Evolutionary conservation across 352 stramenopile genomes (phyloP), one percentile per base, ranked within the genome.

Genomic region (Globisporangium camurandrum): DNA sequence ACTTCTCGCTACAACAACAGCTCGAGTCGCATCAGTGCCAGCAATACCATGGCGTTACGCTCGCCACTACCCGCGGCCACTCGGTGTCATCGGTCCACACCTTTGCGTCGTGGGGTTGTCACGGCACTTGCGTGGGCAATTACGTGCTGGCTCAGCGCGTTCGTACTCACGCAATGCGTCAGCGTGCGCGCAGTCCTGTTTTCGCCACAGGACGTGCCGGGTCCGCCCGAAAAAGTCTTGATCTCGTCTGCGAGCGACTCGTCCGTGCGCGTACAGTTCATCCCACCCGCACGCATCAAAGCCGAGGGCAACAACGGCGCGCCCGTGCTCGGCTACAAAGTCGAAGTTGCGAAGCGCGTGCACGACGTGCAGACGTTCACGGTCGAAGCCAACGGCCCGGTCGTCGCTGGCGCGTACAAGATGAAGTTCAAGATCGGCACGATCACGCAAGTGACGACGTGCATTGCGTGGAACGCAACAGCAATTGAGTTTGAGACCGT

Each of bases 241-340:
- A 60, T 86, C 27, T 67, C 64, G 19, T 45, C 67, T 4, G 57
- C 61, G 4, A 75, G 66, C 26, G 70, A 77, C 44, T 67, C 76
- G 38, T 61, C 75, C 1, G 45, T 91, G 55, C 76, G 53, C 33
- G 66, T 88, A 33, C 75, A 88, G 64, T 79, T 88, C 44, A 49
- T 75, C 20, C 69, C 73, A 16, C 75, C 79, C 0, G 59, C 70
- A 40, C 55, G 69, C 14, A 65, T 65, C 45, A 90, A 82, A 44
- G 70, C 72, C 34, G 78, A 89, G 51, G 74, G 73, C 28, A 71
- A 77, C 54, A 85, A 86, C 50, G 75, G 76, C 19, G 74, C 75
- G 1, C 78, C 78, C 1, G 75, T 92, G 38, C 56, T 92, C 11
- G 78, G 78, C 0, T 92, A 92, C 62, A 85, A 81, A 40, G 71